Base-by-base conservation (phyloP, 257 asterid species). In the Rauvolfia tetraphylla region DNA sequence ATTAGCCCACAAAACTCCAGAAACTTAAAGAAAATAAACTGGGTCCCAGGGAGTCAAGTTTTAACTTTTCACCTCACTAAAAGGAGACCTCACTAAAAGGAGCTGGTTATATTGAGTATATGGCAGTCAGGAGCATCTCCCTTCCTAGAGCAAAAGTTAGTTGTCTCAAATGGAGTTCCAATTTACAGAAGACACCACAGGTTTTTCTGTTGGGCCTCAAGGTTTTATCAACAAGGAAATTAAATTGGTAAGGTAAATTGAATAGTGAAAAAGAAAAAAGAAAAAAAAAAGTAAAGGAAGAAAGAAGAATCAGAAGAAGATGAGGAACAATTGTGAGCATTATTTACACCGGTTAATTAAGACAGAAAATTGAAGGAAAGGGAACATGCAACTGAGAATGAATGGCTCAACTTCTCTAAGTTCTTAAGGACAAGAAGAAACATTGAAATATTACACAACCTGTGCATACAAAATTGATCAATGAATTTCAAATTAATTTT, bases 31-130 rank as follows among this genome's bases (percentile, higher is more conserved):
- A 70, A 68, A 42, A 70, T 46, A 14, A 42, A 70, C n/a, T 25
- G 11, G 42, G 0, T 15, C 71, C 72, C 53, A 80, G 27, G 25
- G 36, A 34, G 20, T 7, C 29, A 66, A 66, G 31, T n/a, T 36
- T 20, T 66, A 15, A 36, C 14, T 34, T 65, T 65, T 34, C 7
- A 25, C 71, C 42, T 36, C 42, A 18, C 75, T 76, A 74, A 51
- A 76, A 74, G 82, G 29, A 68, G 57, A 75, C 79, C 41, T 57
- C 69, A 17, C n/a, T 41, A n/a, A 23, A 67, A 22, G 38, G 10
- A 69, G 38, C 36, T 41, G 73, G 5, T 69, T 23, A 34, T 34
- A 42, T 69, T 42, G 44, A 42, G 23, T 69, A 17, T 14, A 25
- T 13, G 38, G 74, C 6, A 70, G 38, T 23, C 10, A 23, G 58